Evolutionary conservation across 768 basidiomycete species (phyloP).

Genomic region (Boletus rubropictus): DNA sequence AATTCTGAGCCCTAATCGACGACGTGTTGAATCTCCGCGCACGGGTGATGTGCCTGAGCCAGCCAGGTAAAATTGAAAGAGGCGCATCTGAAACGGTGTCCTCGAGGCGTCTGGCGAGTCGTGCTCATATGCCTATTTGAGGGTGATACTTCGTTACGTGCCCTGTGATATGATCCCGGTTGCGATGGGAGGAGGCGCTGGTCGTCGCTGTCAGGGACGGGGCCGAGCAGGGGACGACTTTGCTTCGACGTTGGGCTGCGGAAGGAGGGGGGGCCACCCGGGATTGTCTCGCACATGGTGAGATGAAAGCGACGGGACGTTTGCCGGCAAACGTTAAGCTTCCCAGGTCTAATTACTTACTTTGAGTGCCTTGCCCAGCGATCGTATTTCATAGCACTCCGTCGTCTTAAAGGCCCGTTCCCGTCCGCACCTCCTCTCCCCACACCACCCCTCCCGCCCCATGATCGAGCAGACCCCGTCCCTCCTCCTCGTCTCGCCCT

Average conservation of each 20-base stretch:
- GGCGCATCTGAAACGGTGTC: slow-evolving; percentile 28
- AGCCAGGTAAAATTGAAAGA: slow-evolving; percentile 20
- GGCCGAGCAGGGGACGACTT: no score
- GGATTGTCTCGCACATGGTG: slow-evolving; percentile 26
- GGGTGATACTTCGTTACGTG: slow-evolving; percentile 14
- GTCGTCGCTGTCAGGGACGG: no score
- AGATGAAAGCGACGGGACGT: slow-evolving; percentile 25
- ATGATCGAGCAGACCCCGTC: slow-evolving; percentile 56
- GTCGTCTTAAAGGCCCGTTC: slow-evolving; percentile 22
- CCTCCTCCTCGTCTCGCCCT: slow-evolving; percentile 43
- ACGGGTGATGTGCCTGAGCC: slow-evolving; percentile 20
- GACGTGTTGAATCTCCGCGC: slow-evolving; percentile 23
- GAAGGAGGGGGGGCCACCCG: slow-evolving; percentile 22
- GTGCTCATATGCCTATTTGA: slow-evolving; percentile 24
- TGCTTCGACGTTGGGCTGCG: slow-evolving; percentile 20
- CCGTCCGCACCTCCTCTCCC: neutral
- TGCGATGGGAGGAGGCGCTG: slow-evolving; percentile 11
- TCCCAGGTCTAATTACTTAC: slow-evolving; percentile 31
- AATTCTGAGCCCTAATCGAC: slow-evolving; percentile 17
- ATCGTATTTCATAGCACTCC: slow-evolving; percentile 28
- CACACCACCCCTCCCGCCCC: slow-evolving; percentile 11
- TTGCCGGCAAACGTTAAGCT: slow-evolving; percentile 33
- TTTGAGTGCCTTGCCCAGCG: slow-evolving; percentile 32
- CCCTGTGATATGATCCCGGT: slow-evolving; percentile 15
- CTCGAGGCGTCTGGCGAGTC: slow-evolving; percentile 19